phyloP scores from a whole-genome alignment of 306 rosid genomes.

The Trichosanthes cucumerina region DNA sequence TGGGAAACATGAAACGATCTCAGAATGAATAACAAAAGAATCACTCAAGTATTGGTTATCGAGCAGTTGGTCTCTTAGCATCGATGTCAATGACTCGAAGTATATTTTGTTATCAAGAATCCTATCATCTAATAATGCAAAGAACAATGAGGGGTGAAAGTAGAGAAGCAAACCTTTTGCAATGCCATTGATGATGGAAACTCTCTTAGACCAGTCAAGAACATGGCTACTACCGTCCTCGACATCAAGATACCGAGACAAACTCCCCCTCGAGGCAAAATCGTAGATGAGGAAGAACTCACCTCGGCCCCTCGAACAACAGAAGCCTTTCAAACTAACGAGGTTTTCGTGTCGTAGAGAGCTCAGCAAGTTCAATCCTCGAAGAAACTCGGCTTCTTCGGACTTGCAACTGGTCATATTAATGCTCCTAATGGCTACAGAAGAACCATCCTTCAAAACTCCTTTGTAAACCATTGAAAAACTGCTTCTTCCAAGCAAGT shows the following conservation, averaged over 20 bases:
- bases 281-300: conserved; percentile 87
- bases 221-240: conserved; percentile 46
- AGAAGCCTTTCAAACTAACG: conserved; percentile 71
- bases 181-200: conserved; percentile 64
- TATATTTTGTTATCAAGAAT: background rate
- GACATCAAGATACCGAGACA: conserved; percentile 56
- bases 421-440: conserved; percentile 65
- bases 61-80: background rate
- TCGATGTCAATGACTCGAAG: background rate
- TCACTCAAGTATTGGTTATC: background rate
- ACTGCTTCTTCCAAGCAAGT: conserved; percentile 55
- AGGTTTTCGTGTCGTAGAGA: conserved; percentile 75
- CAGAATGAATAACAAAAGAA: background rate
- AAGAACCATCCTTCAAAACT: conserved; percentile 74
- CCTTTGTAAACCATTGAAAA: conserved; percentile 84
- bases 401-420: conserved; percentile 68
- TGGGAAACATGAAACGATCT: conserved; percentile 5
- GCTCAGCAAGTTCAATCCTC: conserved; percentile 49
- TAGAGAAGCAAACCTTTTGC: conserved; percentile 54
- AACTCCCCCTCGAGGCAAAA: conserved; percentile 52
- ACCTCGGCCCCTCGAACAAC: conserved; percentile 85
- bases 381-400: conserved; percentile 70
- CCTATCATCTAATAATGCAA: background rate
- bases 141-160: background rate
- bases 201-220: conserved; percentile 80